phyloP scores from a whole-genome alignment of 805 yeast genomes.

The Groenewaldozyma tartarivorans region DNA sequence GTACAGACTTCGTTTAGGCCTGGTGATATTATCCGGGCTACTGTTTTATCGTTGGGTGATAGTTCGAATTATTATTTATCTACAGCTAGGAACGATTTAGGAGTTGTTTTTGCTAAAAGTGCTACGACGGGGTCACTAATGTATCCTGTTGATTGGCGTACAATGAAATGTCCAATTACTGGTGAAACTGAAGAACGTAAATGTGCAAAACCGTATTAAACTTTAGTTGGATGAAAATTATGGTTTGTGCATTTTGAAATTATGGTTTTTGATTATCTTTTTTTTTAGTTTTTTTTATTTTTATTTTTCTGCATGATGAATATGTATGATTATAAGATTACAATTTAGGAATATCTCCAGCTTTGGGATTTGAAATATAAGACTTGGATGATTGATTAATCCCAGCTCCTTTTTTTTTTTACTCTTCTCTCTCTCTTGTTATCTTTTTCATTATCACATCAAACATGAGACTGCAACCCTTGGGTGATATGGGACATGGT shows the following conservation, averaged over 20 bases:
- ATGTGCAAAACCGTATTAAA: slow-evolving; percentile 75
- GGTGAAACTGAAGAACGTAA: slow-evolving; percentile 74
- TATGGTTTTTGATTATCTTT: background rate
- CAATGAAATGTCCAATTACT: slow-evolving; percentile 71
- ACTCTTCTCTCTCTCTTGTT: background rate
- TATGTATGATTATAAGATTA: too few species aligned
- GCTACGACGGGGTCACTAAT: slow-evolving; percentile 66
- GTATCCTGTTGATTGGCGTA: slow-evolving; percentile 93
- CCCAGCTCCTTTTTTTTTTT: too few species aligned
- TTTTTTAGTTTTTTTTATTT: background rate
- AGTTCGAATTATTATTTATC: slow-evolving; percentile 83
- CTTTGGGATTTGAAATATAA: too few species aligned
- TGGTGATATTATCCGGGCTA: slow-evolving; percentile 85
- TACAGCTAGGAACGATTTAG: slow-evolving; percentile 85
- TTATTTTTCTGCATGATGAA: background rate
- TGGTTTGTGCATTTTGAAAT: background rate
- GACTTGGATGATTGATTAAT: too few species aligned
- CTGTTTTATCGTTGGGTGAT: slow-evolving; percentile 78
- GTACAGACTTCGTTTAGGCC: slow-evolving; percentile 74
- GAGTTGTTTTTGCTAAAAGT: slow-evolving; percentile 79
- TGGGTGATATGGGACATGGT: background rate
- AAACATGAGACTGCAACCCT: too few species aligned
- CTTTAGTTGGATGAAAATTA: background rate
- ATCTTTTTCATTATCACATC: too few species aligned
- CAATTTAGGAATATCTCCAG: too few species aligned